Base-by-base conservation (phyloP, 2,329 filamentous ascomycete genomes). In the Epicoccum nigrum region DNA sequence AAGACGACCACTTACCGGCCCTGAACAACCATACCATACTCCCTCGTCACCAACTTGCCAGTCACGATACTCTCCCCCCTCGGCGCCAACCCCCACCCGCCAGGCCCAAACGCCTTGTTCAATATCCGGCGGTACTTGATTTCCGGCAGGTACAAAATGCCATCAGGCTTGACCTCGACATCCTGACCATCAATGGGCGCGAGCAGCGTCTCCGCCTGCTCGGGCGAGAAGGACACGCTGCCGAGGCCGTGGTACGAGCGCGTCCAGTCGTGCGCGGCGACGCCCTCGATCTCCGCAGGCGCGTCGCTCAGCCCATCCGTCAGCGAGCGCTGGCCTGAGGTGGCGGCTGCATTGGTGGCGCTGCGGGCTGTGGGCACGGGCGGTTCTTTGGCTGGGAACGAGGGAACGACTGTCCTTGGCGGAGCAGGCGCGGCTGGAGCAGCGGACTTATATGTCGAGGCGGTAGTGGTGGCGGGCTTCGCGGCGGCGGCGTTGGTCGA, bases 151-250 rank as follows among this genome's bases (percentile, higher is more conserved):
- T 97, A 99, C 53, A 97, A 80, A 62, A 99, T 93, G 27, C 94
- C 94, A 77, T 99, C 94, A 25, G 94, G 93, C 79, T 99, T 99
- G 70, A 99, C 88, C 79, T 99, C 94, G 47, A 99, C 86, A 74
- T 97, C 93, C 39, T 86, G 82, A 0, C 83, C 76, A 45, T 85
- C 77, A 11, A 96, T 72, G 1, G 86, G 85, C 49, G 83, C 79
- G 56, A 89, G 82, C 38, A 97, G 81, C 16, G 90, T 81, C 13
- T 85, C 81, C 8, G 84, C 81, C 45, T 87, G 83, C 73, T 92
- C 87, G 37, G 84, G 77, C 3, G 85, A 79, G 73, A 96, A 96
- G 0, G 90, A 82, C 27, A 79, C 78, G 0, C 82, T 80, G 28
- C 86, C 88, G 15, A 96, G 83, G 11, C 90, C 90, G 72, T 93